A percentile compares a stretch with the other conserved stretches of the same genome.
Conservation (phyloP, 83 land plant species). For the Diphasiastrum complanatum region DNA sequence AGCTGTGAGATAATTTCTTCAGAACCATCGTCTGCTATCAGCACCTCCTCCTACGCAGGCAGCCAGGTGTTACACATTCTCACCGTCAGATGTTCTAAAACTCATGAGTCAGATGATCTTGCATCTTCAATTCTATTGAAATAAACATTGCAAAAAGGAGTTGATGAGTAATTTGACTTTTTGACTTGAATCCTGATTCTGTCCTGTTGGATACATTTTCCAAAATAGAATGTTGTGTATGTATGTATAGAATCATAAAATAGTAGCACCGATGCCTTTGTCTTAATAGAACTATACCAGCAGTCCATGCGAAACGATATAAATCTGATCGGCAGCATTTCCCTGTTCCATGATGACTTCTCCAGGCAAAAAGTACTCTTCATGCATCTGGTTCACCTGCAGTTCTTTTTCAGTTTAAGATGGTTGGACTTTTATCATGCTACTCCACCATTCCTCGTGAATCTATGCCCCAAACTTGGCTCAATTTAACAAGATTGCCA, state of each 20-base stretch:
- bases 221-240: background rate
- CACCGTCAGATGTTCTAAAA: no score
- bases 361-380: constrained; percentile 55
- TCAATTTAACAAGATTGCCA: background rate
- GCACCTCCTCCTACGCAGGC: constrained; percentile 27
- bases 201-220: background rate
- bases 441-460: background rate
- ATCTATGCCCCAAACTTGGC: background rate
- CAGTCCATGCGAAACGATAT: constrained; percentile 43
- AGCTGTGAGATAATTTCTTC: constrained; percentile 43
- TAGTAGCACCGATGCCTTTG: no score
- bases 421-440: no score
- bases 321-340: constrained; percentile 40
- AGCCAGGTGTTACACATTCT: no score
- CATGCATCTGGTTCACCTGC: constrained; percentile 39
- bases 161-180: background rate
- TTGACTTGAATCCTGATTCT: background rate
- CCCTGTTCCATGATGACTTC: constrained; percentile 48
- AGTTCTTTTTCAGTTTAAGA: no score
- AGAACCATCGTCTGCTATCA: constrained; percentile 25
- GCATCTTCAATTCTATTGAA: background rate
- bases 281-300: constrained; percentile 35
- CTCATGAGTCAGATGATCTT: no score
- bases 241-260: no score
- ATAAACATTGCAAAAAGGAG: background rate